Evolutionary conservation across 345 rosid species (phyloP).

Genomic region (Salix caprea): DNA sequence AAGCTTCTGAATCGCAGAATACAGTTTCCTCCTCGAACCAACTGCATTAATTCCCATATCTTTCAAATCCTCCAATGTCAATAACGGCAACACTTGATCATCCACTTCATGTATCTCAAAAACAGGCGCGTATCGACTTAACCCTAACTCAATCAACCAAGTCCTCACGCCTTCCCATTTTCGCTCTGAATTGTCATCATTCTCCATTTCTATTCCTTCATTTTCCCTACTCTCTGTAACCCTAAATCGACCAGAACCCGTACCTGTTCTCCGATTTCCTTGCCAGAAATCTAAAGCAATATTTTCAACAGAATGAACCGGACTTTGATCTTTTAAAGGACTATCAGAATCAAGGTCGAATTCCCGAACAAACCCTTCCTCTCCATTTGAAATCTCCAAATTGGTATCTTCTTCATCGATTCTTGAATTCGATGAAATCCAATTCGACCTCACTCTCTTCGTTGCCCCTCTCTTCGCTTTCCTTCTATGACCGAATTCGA

Average conservation of each 20-base stretch:
- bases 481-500: slow-evolving; percentile 32
- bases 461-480: slow-evolving; percentile 27
- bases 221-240: slow-evolving; percentile 31
- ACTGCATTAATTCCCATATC: slow-evolving; percentile 38
- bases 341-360: slow-evolving; percentile 25
- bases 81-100: slow-evolving; percentile 28
- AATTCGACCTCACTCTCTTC: slow-evolving; percentile 36
- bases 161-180: slow-evolving; percentile 28
- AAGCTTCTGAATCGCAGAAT: slow-evolving; percentile 31
- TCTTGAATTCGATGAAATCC: slow-evolving; percentile 17
- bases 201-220: slow-evolving; percentile 24
- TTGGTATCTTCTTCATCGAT: slow-evolving; percentile 10
- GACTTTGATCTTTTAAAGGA: slow-evolving; percentile 23
- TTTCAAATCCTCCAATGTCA: slow-evolving; percentile 33
- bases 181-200: slow-evolving; percentile 19
- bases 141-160: slow-evolving; percentile 29
- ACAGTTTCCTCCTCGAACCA: slow-evolving; percentile 31
- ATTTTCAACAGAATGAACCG: slow-evolving; percentile 23
- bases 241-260: slow-evolving; percentile 24
- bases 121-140: slow-evolving; percentile 34
- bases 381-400: slow-evolving; percentile 4
- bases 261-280: slow-evolving; percentile 18
- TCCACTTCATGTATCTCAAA: slow-evolving; percentile 35
- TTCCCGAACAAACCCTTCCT: slow-evolving; percentile 20
- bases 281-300: slow-evolving; percentile 36